Evolutionary conservation across 306 rosid genomes (phyloP).

Genomic region (Quercus parvula): DNA sequence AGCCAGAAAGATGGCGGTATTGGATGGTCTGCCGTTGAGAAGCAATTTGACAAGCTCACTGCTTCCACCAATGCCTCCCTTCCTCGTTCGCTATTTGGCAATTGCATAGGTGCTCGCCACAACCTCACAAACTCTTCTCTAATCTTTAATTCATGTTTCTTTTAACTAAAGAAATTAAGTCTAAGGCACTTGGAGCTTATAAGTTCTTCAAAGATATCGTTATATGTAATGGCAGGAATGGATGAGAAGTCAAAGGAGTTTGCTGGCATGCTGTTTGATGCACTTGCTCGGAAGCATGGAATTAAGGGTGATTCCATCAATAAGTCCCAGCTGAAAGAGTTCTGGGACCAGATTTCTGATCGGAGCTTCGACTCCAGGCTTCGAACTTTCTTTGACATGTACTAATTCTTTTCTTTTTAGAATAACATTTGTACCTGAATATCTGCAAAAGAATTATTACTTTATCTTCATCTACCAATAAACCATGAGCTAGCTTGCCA

Average conservation of each 20-base stretch:
- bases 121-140: neutral
- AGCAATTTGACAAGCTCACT: conserved; percentile 37
- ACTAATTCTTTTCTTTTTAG: neutral
- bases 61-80: conserved; percentile 40
- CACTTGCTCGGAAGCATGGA: conserved; percentile 43
- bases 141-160: neutral
- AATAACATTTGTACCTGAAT: neutral
- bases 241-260: conserved; percentile 57
- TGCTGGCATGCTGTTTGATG: conserved; percentile 57
- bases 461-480: neutral
- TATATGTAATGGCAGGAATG: conserved; percentile 49
- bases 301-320: conserved; percentile 44
- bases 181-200: neutral
- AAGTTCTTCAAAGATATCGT: neutral
- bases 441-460: neutral
- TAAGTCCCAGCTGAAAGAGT: conserved; percentile 56
- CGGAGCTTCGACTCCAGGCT: conserved; percentile 66
- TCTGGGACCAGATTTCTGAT: conserved; percentile 72
- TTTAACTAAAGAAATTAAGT: neutral
- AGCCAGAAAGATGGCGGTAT: conserved; percentile 27
- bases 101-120: conserved; percentile 47
- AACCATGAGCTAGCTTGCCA: neutral
- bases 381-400: conserved; percentile 73
- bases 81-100: conserved; percentile 46
- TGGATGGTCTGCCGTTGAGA: conserved; percentile 54